phyloP scores from a whole-genome alignment of 2,329 filamentous ascomycete species.

The Periconia sp. region DNA sequence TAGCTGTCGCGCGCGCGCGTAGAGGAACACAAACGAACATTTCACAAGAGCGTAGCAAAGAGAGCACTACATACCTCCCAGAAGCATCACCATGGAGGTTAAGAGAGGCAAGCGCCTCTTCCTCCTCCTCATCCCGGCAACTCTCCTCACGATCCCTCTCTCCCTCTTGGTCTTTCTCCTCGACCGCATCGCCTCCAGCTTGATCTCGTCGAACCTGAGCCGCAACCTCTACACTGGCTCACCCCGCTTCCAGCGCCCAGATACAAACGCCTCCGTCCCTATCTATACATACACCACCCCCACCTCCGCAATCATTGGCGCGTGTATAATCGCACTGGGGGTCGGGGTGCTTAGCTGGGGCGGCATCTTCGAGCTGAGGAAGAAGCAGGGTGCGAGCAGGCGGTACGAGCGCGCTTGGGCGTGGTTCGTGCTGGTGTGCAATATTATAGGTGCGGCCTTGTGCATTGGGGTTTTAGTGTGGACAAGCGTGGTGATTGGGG shows the following conservation, averaged over 20 bases:
- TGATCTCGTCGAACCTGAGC: constrained; percentile 12
- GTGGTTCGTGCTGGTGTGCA: constrained; percentile 24
- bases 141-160: constrained; percentile 26
- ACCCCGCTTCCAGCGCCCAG: constrained; percentile 9
- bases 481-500: constrained; percentile 19
- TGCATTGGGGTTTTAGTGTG: constrained; percentile 25
- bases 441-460: constrained; percentile 14
- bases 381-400: constrained; percentile 21
- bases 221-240: constrained; percentile 15
- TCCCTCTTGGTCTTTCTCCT: constrained; percentile 24
- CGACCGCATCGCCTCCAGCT: constrained; percentile 25
- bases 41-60: too few relatives aligned
- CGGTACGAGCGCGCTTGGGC: constrained; percentile 23
- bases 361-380: constrained; percentile 34
- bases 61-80: too few relatives aligned
- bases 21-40: too few relatives aligned
- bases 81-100: constrained; percentile 19
- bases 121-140: constrained; percentile 21
- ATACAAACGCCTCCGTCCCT: constrained; percentile 11
- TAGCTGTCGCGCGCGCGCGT: too few relatives aligned
- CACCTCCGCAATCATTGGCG: constrained; percentile 17
- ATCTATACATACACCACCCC: constrained; percentile 18
- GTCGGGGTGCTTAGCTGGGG: constrained; percentile 21
- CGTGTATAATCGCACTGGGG: constrained; percentile 17
- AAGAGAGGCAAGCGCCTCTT: constrained; percentile 23